Percentiles rank a stretch among this genome's conserved stretches.
These are phyloP conservation scores for Diaporthe nobilis DNA, from an alignment of 2,329 filamentous ascomycete genomes.

Conservation along the genomic window DNA sequence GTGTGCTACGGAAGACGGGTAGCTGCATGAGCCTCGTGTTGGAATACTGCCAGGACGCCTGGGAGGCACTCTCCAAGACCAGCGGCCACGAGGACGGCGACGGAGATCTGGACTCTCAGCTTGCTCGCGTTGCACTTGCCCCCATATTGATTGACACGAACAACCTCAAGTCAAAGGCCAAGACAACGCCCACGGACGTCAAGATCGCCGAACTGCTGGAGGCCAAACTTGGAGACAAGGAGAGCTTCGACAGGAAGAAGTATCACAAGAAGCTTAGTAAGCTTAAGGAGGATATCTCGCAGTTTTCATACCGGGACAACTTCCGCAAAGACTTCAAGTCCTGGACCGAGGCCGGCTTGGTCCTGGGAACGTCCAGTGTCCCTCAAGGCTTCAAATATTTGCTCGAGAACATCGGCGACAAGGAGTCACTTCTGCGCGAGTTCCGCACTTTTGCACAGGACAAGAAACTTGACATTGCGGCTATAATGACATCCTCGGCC, in stretches of 20 bases:
- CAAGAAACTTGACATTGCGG: conserved; percentile 71
- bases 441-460: conserved; percentile 69
- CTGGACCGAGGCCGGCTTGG: conserved; percentile 72
- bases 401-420: conserved; percentile 64
- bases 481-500: conserved; percentile 77
- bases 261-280: conserved; percentile 73
- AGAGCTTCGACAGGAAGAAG: conserved; percentile 63
- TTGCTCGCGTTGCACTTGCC: conserved; percentile 77
- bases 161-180: conserved; percentile 67
- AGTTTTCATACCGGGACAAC: conserved; percentile 74
- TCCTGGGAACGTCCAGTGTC: conserved; percentile 77
- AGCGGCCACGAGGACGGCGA: conserved; percentile 53
- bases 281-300: conserved; percentile 78
- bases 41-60: conserved; percentile 68
- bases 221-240: conserved; percentile 52
- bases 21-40: conserved; percentile 82
- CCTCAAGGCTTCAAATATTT: conserved; percentile 76
- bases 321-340: conserved; percentile 89
- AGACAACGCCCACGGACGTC: conserved; percentile 55
- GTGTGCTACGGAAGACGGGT: conserved; percentile 76
- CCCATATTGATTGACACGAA: conserved; percentile 82
- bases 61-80: conserved; percentile 63
- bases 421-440: conserved; percentile 61
- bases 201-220: conserved; percentile 69
- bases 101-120: conserved; percentile 64